These are phyloP conservation scores for Colletotrichum tabaci DNA, from an alignment of 2,329 filamentous ascomycete genomes.

Conservation along the genomic window DNA sequence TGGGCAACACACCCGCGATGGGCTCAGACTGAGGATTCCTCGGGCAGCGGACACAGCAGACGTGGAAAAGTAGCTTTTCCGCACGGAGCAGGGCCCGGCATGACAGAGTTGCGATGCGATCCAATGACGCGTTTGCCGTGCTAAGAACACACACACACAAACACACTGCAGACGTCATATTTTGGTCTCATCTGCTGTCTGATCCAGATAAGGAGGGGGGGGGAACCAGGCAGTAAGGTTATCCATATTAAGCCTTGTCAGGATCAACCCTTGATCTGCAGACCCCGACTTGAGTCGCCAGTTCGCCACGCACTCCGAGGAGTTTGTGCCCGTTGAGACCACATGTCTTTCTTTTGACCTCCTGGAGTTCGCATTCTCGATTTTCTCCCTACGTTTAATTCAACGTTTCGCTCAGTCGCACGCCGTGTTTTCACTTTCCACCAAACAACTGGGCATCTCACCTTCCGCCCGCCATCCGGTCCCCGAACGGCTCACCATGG, in stretches of 20 bases:
- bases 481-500: background rate
- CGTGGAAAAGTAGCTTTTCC: conserved; percentile 9
- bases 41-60: background rate
- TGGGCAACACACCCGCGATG: background rate
- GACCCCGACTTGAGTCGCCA: background rate
- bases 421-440: background rate
- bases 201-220: too few relatives aligned
- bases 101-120: background rate
- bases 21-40: background rate
- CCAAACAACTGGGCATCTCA: background rate
- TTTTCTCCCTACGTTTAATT: background rate
- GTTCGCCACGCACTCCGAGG: background rate
- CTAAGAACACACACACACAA: background rate
- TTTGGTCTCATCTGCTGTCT: too few relatives aligned
- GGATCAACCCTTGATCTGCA: conserved; percentile 1
- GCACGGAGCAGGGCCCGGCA: conserved; percentile 6
- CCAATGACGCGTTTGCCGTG: conserved; percentile 11
- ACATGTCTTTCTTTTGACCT: background rate
- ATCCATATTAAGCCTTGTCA: background rate
- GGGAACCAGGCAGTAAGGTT: background rate
- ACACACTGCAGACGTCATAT: too few relatives aligned
- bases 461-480: background rate
- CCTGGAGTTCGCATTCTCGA: background rate
- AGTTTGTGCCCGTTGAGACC: background rate
- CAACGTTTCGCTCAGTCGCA: background rate